Evolutionary conservation across 148 eudicot species (phyloP), one percentile per base, ranked within the genome.

Genomic region (Cornus controversa): DNA sequence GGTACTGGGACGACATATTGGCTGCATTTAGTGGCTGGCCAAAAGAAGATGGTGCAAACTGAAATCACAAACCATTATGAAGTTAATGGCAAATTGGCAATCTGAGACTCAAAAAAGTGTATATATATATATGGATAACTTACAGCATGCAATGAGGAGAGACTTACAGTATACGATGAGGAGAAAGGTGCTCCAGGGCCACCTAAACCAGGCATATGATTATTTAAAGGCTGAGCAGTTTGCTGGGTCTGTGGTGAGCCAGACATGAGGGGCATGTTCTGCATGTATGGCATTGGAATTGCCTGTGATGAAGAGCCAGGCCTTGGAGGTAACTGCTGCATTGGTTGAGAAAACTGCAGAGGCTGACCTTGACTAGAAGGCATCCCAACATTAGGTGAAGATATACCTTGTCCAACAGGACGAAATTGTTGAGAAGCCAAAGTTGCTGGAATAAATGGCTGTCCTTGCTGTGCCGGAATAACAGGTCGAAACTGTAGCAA

Each of bases 261-360:
- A n/a, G n/a, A n/a, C n/a, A n/a, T n/a, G n/a, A n/a, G n/a, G n/a
- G n/a, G n/a, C n/a, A n/a, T n/a, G n/a, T n/a, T n/a, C n/a, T n/a
- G n/a, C n/a, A n/a, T n/a, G n/a, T n/a, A n/a, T n/a, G n/a, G n/a
- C n/a, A n/a, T n/a, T n/a, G n/a, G n/a, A n/a, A n/a, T n/a, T n/a
- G n/a, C n/a, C n/a, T n/a, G n/a, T n/a, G n/a, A n/a, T n/a, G n/a
- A n/a, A n/a, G n/a, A n/a, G 67, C 82, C 78, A 77, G 87, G 97
- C 85, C 93, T 86, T 70, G 81, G 89, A 76, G 89, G 87, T 82
- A 89, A 86, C 81, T 89, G 93, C 84, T 89, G 98, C 92, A 91
- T 83, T 37, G 90, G 82, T 85, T 92, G 98, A 71, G 94, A 89
- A 81, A 75, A 90, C 67, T 88, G 97, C 77, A 82, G 87, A 58